phyloP scores from a whole-genome alignment of 495 filamentous ascomycete species.

The Hyaloscypha variabilis region DNA sequence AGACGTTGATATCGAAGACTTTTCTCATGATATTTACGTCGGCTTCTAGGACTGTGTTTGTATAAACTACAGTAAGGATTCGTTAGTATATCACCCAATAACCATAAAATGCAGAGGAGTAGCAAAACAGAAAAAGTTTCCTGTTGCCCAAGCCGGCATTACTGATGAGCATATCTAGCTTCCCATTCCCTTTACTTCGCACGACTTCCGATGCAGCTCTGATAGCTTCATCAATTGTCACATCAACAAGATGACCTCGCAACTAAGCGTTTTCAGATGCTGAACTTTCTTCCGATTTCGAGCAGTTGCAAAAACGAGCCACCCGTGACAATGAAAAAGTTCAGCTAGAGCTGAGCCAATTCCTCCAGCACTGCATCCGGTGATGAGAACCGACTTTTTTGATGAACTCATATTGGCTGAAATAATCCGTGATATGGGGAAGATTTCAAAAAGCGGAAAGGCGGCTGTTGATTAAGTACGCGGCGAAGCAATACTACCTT shows the following conservation, averaged over 20 bases:
- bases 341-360: slow-evolving; percentile 43
- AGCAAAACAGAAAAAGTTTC: background rate
- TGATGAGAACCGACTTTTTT: background rate
- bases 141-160: background rate
- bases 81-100: too few species aligned
- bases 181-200: background rate
- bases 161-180: background rate
- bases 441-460: too few species aligned
- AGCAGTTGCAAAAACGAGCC: slow-evolving; percentile 43
- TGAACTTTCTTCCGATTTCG: slow-evolving; percentile 41
- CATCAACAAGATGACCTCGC: slow-evolving; percentile 35
- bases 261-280: slow-evolving; percentile 34
- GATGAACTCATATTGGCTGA: too few species aligned
- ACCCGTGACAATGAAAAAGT: slow-evolving; percentile 34
- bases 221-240: background rate
- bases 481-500: too few species aligned
- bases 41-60: slow-evolving; percentile 36
- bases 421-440: too few species aligned
- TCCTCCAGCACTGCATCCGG: slow-evolving; percentile 44
- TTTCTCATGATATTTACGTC: slow-evolving; percentile 40
- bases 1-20: slow-evolving; percentile 55
- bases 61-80: too few species aligned
- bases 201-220: background rate
- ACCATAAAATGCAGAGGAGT: too few species aligned
- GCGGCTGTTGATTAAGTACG: too few species aligned